These are phyloP conservation scores for Ceratocystis cacaofunesta DNA, from an alignment of 2,329 filamentous ascomycete species.

Conservation along the genomic window DNA sequence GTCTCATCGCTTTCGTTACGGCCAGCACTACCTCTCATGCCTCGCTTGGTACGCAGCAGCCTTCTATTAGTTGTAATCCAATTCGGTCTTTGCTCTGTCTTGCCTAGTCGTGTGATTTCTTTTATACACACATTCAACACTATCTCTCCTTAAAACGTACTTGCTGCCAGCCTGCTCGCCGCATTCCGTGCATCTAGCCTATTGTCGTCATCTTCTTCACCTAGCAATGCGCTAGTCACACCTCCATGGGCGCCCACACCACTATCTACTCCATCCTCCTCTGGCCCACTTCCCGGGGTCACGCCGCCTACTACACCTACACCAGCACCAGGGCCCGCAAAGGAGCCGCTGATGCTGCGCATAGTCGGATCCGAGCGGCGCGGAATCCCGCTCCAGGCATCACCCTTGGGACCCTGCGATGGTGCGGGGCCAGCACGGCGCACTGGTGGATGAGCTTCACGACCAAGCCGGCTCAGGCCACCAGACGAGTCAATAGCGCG, in stretches of 20 bases:
- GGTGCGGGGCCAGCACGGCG: constrained; percentile 66
- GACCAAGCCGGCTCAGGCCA: constrained; percentile 74
- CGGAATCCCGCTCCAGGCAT: constrained; percentile 92
- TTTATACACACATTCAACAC: neutral
- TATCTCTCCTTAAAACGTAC: constrained; percentile 54
- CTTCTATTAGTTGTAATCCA: neutral
- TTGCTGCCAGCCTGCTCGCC: constrained; percentile 80
- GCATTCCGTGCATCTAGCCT: constrained; percentile 90
- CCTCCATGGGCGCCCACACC: constrained; percentile 27
- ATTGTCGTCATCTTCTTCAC: constrained; percentile 82
- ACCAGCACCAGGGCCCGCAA: constrained; percentile 35
- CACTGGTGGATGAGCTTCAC: constrained; percentile 65
- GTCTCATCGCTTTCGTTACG: neutral
- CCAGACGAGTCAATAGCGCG: constrained; percentile 83
- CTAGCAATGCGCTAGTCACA: constrained; percentile 33
- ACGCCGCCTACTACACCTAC: constrained; percentile 22
- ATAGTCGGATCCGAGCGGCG: constrained; percentile 64
- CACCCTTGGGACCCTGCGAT: constrained; percentile 92
- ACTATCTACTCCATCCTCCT: neutral
- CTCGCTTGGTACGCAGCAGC: neutral
- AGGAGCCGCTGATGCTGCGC: constrained; percentile 58
- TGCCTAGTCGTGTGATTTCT: neutral
- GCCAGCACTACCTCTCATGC: neutral
- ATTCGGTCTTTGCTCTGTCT: neutral
- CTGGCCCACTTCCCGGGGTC: constrained; percentile 13